These are phyloP conservation scores for Dendrocalamus latiflorus DNA, from an alignment of 202 grass and related monocot species.

Conservation along the genomic window DNA sequence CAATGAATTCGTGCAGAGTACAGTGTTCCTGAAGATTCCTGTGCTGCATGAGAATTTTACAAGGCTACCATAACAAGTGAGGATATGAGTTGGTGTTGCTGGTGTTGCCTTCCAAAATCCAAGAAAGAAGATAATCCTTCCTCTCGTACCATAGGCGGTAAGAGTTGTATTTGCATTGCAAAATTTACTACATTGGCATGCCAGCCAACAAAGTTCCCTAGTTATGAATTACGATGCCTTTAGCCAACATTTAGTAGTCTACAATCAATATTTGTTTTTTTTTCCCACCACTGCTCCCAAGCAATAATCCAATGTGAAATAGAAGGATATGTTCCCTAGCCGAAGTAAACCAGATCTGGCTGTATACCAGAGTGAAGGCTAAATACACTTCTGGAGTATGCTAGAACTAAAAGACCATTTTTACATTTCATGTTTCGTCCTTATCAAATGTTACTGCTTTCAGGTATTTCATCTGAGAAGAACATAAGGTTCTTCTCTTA, in stretches of 20 bases:
- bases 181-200: neutral
- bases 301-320: neutral
- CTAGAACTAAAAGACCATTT: neutral
- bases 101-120: conserved; percentile 44
- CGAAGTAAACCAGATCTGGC: neutral
- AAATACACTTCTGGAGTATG: neutral
- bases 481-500: conserved; percentile 86
- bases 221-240: neutral
- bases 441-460: conserved; percentile 5
- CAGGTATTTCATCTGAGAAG: too few relatives aligned
- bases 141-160: conserved; percentile 42
- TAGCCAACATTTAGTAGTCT: neutral
- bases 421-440: neutral
- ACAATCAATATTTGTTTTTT: neutral
- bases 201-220: neutral
- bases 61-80: neutral
- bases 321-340: neutral
- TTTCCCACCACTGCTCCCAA: neutral
- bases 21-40: neutral
- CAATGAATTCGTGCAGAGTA: neutral
- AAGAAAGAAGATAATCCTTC: conserved; percentile 25
- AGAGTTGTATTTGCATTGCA: neutral
- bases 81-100: conserved; percentile 66
- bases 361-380: neutral
- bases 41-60: conserved; percentile 25